These are phyloP conservation scores for Lophium mytilinum DNA, from an alignment of 495 filamentous ascomycete species.

Conservation along the genomic window DNA sequence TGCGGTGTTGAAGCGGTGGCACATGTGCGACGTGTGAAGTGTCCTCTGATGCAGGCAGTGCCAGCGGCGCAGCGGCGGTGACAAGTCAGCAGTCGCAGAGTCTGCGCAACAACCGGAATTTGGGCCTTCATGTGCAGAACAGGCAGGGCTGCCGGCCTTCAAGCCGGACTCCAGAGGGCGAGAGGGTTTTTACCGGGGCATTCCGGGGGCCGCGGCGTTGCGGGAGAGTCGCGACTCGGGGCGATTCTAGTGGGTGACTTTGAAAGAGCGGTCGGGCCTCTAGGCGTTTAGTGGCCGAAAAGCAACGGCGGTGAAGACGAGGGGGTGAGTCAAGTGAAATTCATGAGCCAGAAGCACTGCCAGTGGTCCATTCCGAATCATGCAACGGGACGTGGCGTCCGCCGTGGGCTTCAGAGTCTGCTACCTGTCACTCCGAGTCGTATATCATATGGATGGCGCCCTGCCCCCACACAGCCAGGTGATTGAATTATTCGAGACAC, in stretches of 20 bases:
- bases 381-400: constrained; percentile 17
- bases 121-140: background rate
- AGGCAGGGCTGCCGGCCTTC: background rate
- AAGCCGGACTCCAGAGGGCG: background rate
- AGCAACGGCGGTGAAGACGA: constrained; percentile 1
- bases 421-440: constrained; percentile 2
- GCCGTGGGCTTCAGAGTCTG: background rate
- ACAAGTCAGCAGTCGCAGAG: background rate
- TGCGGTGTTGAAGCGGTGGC: background rate
- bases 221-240: background rate
- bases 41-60: background rate
- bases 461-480: constrained; percentile 2
- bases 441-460: constrained; percentile 4
- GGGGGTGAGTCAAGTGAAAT: constrained; percentile 20
- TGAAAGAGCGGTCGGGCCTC: constrained; percentile 1
- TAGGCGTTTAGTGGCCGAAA: background rate
- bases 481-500: constrained; percentile 20
- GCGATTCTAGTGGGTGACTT: background rate
- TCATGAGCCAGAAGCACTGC: constrained; percentile 16
- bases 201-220: background rate
- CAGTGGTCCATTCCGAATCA: constrained; percentile 4
- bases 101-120: background rate
- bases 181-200: background rate
- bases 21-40: background rate
- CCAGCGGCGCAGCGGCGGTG: background rate